These are phyloP conservation scores for Dryadomyces quercivorus DNA, from an alignment of 2,329 filamentous ascomycete species.

Conservation along the genomic window DNA sequence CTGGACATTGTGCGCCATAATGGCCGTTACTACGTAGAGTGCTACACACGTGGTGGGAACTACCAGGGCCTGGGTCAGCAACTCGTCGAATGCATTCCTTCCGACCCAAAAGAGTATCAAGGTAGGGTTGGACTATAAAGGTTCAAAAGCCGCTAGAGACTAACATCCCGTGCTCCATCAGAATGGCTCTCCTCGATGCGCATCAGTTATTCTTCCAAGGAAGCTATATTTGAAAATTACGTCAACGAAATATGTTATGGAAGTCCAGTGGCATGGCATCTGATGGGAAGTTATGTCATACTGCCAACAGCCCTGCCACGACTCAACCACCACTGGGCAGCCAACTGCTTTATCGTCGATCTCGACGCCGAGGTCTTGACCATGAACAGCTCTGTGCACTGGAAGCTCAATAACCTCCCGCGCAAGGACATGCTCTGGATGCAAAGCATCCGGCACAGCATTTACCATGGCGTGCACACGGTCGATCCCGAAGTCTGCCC, in stretches of 20 bases:
- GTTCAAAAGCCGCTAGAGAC: no score
- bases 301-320: not conserved
- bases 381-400: constrained; percentile 5
- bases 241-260: not conserved
- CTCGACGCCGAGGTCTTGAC: constrained; percentile 6
- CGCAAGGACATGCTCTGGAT: not conserved
- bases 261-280: not conserved
- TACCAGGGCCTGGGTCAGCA: not conserved
- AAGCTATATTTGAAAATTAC: not conserved
- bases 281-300: not conserved
- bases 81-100: not conserved
- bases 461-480: not conserved
- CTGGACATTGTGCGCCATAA: not conserved
- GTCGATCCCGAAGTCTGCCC: not conserved
- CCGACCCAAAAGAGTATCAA: not conserved
- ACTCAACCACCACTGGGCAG: not conserved
- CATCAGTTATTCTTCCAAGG: not conserved
- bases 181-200: constrained; percentile 1
- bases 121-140: not conserved
- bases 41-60: not conserved
- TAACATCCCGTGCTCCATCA: not conserved
- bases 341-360: not conserved
- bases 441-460: not conserved
- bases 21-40: constrained; percentile 2
- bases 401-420: constrained; percentile 3